Base-by-base conservation (phyloP, 148 eudicot genomes). In the Rhododendron ovatum region DNA sequence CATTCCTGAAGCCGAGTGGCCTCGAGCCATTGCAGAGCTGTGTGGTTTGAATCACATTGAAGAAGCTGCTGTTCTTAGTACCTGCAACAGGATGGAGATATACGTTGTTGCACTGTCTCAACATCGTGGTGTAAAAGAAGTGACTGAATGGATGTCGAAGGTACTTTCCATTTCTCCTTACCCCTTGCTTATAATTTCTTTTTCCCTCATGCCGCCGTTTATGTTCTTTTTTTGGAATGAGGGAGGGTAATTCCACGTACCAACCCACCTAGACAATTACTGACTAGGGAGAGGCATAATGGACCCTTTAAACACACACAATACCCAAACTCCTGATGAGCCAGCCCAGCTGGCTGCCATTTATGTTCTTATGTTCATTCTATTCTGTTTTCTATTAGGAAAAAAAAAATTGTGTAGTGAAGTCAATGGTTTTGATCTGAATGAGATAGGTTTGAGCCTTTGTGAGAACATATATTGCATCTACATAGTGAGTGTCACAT, bases 1-100 rank as follows among this genome's bases (percentile, higher is more conserved):
- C 37, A 93, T 96, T 89, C 99, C 99, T 26, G 99, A 96, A 91
- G 99, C 99, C 26, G 99, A 96, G 85, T 96, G 99, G 99, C 99
- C 98, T 39, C 90, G 98, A 65, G 99, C 99, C 51, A 96, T 96
- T 48, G 92, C 91, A 74, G 99, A 96, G 87, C 90, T 96, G 8
- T 96, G 99, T 80, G 91, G 92, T 81, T 88, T 96, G 83, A 96
- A 96, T 89, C 99, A 96, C 80, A 96, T 96, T 65, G 99, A 96
- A 91, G 99, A 96, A 86, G 99, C 99, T 73, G 98, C 99, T 48
- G 99, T 96, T 48, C 95, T 96, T 41, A 95, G 98, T 87, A 96
- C 99, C 59, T 96, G 99, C 85, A 96, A 96, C 89, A 86, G 99
- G 87, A 95, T 95, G 99, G 99, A 96, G 90, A 95, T 96, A 45